phyloP scores from a whole-genome alignment of 2,329 filamentous ascomycete species.

The Talaromyces albobiverticillius region DNA sequence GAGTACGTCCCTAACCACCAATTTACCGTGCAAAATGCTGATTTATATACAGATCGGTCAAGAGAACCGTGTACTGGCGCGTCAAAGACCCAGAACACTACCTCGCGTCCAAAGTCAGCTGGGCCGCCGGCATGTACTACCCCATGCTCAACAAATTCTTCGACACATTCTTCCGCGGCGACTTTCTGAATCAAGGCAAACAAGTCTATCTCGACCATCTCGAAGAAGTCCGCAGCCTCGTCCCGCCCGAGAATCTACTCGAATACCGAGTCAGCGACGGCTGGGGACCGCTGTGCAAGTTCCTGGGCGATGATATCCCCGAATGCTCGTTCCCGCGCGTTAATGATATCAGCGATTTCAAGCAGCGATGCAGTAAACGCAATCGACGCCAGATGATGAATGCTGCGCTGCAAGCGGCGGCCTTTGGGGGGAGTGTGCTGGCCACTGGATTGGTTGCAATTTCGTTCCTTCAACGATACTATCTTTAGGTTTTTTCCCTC shows the following conservation, averaged over 20 bases:
- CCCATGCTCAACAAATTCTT: constrained; percentile 2
- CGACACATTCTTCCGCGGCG: constrained; percentile 61
- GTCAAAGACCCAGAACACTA: constrained; percentile 61
- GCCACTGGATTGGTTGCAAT: constrained; percentile 32
- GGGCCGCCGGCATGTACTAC: neutral
- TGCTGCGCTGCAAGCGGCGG: constrained; percentile 49
- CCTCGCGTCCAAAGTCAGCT: constrained; percentile 45
- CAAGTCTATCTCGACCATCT: constrained; percentile 59
- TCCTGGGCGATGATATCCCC: constrained; percentile 52
- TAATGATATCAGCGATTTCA: constrained; percentile 55
- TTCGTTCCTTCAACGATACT: neutral
- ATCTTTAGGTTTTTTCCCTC: neutral
- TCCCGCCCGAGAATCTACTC: constrained; percentile 50
- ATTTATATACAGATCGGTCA: constrained; percentile 46
- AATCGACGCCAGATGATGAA: constrained; percentile 58
- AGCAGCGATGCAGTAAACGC: constrained; percentile 51
- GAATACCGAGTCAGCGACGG: constrained; percentile 55
- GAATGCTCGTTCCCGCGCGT: constrained; percentile 51
- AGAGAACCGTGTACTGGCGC: constrained; percentile 68
- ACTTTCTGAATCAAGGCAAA: constrained; percentile 65
- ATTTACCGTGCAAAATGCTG: too few species aligned
- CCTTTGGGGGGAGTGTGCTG: constrained; percentile 48
- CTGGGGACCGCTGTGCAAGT: constrained; percentile 55
- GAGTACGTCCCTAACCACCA: constrained; percentile 33
- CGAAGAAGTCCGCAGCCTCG: constrained; percentile 48